These are phyloP conservation scores for Sporobolomyces roseus DNA, from an alignment of 768 basidiomycete genomes.

Conservation along the genomic window DNA sequence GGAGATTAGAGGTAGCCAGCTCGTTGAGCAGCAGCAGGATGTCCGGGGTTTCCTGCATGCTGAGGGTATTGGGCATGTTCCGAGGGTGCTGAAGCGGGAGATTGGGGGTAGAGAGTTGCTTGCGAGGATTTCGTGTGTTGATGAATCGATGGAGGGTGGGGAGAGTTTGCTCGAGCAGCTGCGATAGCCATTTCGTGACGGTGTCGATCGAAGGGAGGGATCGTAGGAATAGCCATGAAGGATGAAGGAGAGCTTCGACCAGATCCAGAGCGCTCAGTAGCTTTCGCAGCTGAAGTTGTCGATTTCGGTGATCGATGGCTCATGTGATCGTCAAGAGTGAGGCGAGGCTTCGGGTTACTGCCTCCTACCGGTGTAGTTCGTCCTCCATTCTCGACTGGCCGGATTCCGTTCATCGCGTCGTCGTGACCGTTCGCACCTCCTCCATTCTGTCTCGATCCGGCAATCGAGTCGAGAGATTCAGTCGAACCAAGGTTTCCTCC, in stretches of 20 bases:
- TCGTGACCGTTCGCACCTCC: too few relatives aligned
- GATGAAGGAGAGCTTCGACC: not conserved
- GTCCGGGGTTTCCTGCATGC: not conserved
- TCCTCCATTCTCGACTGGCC: not conserved
- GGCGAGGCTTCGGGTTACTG: constrained; percentile 15
- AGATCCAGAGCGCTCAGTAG: not conserved
- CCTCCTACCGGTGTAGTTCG: constrained; percentile 11
- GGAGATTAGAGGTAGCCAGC: not conserved
- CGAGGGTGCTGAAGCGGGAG: not conserved
- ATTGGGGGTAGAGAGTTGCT: constrained; percentile 3
- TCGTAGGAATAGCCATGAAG: constrained; percentile 35
- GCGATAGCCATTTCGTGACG: constrained; percentile 27
- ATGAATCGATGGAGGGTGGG: not conserved
- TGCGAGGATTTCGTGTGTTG: not conserved
- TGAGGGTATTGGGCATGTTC: constrained; percentile 2
- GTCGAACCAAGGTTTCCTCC: not conserved
- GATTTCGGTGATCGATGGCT: constrained; percentile 26
- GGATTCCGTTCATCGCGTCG: not conserved
- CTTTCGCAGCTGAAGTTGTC: not conserved
- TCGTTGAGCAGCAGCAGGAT: not conserved
- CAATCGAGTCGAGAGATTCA: constrained; percentile 26
- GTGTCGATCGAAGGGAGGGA: constrained; percentile 33
- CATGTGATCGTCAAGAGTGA: constrained; percentile 40
- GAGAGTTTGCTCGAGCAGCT: constrained; percentile 13
- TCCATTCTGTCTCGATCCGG: constrained; percentile 1